These are phyloP conservation scores for Fistulinella cinereoalba DNA, from an alignment of 1,284 basidiomycete genomes.

Conservation along the genomic window DNA sequence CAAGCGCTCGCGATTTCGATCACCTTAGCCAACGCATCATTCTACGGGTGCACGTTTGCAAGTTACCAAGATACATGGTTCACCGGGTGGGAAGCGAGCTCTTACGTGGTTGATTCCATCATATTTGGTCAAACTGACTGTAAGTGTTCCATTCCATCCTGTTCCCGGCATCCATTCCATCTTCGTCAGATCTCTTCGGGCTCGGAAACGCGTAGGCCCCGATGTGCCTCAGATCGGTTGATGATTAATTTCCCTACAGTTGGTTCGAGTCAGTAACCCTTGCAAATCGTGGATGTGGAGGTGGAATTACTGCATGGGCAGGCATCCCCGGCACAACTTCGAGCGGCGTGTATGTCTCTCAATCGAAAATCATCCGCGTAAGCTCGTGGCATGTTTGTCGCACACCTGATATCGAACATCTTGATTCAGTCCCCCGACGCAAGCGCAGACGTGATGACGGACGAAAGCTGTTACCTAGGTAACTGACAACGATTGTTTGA, in stretches of 20 bases:
- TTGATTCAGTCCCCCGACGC: slow-evolving; percentile 56
- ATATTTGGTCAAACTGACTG: slow-evolving; percentile 66
- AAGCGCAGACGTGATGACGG: slow-evolving; percentile 46
- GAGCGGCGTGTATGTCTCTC: slow-evolving; percentile 58
- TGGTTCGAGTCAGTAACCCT: slow-evolving; percentile 61
- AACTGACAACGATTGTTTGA: background rate
- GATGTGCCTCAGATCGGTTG: slow-evolving; percentile 21
- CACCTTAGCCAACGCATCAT: slow-evolving; percentile 62
- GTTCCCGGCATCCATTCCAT: background rate
- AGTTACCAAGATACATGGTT: slow-evolving; percentile 71
- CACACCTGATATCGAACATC: slow-evolving; percentile 15
- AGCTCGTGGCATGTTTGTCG: slow-evolving; percentile 45
- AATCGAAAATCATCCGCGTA: slow-evolving; percentile 59
- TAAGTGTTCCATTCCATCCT: slow-evolving; percentile 32
- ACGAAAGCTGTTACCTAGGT: slow-evolving; percentile 52
- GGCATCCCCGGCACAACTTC: slow-evolving; percentile 40
- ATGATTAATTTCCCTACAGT: slow-evolving; percentile 28
- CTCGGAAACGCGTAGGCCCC: slow-evolving; percentile 51
- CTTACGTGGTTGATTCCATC: slow-evolving; percentile 59
- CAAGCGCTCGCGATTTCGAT: slow-evolving; percentile 60
- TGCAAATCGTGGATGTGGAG: slow-evolving; percentile 61
- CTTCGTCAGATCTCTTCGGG: slow-evolving; percentile 50
- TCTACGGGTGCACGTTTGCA: slow-evolving; percentile 63
- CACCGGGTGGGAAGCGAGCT: slow-evolving; percentile 56
- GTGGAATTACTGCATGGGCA: slow-evolving; percentile 61